A percentile compares a stretch with the other conserved stretches of the same genome.
phyloP scores from a whole-genome alignment of 495 filamentous ascomycete species.

The Penicillium desertorum region DNA sequence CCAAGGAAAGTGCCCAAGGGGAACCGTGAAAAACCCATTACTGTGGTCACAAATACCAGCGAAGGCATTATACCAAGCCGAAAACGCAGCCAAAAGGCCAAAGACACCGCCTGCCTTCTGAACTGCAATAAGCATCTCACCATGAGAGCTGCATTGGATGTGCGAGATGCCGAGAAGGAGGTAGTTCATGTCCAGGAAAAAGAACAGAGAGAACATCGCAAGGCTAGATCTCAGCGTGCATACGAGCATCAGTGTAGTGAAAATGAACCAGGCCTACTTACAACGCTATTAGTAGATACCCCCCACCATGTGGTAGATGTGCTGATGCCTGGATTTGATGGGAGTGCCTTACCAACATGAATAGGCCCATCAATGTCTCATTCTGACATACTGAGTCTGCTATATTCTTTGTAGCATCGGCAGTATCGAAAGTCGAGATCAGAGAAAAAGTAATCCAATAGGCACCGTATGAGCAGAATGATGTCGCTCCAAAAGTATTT shows the following conservation, averaged over 20 bases:
- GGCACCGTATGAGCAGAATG: conserved; percentile 84
- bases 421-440: conserved; percentile 69
- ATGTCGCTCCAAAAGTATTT: conserved; percentile 92
- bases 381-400: conserved; percentile 46
- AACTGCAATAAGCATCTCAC: conserved; percentile 43
- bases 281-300: not conserved
- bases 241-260: conserved; percentile 75
- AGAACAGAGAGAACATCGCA: conserved; percentile 85
- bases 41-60: conserved; percentile 74
- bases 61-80: conserved; percentile 87
- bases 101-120: conserved; percentile 74
- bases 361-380: conserved; percentile 64
- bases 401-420: conserved; percentile 49
- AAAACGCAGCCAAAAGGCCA: conserved; percentile 74
- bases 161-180: conserved; percentile 72
- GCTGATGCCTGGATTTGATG: not conserved
- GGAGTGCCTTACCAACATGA: conserved; percentile 57
- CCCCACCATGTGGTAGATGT: not conserved
- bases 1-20: conserved; percentile 88
- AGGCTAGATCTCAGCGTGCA: conserved; percentile 83
- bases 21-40: conserved; percentile 82
- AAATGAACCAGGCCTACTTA: conserved; percentile 78
- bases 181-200: conserved; percentile 72
- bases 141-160: conserved; percentile 44
- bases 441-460: conserved; percentile 87